Base-by-base conservation (phyloP, 2,329 filamentous ascomycete genomes). In the Orbilia javanica region DNA sequence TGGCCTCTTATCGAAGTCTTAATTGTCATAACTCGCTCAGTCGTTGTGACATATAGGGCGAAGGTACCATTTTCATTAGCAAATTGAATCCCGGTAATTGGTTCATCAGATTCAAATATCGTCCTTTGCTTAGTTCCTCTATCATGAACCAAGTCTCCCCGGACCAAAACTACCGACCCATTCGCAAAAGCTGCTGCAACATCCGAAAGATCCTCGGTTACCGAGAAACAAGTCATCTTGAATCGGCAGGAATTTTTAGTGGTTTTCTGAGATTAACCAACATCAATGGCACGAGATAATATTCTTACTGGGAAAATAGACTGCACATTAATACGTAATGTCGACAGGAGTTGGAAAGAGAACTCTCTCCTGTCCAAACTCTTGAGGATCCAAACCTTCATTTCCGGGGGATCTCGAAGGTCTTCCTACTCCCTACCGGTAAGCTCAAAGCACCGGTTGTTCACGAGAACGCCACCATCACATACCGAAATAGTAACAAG, bases 301-400 rank as follows among this genome's bases (percentile, higher is more conserved):
- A 6, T 13, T 10, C 89, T 81, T 84, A 93, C 92, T n/a, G 96
- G 96, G 84, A 97, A 98, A 83, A 95, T 94, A 83, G 93, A 89
- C 46, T 92, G 94, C 85, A 98, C 98, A 83, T 94, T 92, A 80
- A 99, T 91, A 22, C 88, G 90, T 64, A 97, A 85, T 0, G 92
- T 96, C 83, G 93, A 97, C 80, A 97, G 87, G 83, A 96, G 98
- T 44, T 91, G 93, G 15, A 96, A 96, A 79, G 91, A 87, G 48
- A 94, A 94, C 3, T 93, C 96, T 87, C 96, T 98, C 88, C 96
- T 98, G 81, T 97, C 93, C 3, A 91, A 88, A 85, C 94, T 96
- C 83, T 98, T 94, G 81, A 99, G 87, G 22, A 93, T 95, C 96
- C 96, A 99, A n/a, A 98, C 95, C 84, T 97, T 98, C 77, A 99